Evolutionary conservation across 257 asterid species (phyloP).

Genomic region (Solanum tarijense): DNA sequence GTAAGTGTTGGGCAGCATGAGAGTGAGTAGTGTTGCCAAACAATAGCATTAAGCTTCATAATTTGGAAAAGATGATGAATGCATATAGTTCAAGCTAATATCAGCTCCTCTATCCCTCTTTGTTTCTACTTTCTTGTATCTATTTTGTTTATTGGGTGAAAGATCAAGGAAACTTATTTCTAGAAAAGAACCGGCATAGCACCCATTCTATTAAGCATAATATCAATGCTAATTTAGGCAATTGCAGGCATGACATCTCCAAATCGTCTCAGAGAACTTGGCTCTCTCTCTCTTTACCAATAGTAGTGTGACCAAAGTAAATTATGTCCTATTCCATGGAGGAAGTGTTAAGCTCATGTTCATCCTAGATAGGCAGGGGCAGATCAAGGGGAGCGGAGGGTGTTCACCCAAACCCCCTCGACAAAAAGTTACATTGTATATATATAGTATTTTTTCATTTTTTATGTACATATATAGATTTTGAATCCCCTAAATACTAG

Average conservation of each 20-base stretch:
- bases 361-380: background rate
- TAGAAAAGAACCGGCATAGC: background rate
- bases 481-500: background rate
- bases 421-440: background rate
- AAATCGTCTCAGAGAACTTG: background rate
- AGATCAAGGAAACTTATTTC: background rate
- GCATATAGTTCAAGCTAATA: background rate
- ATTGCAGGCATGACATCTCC: background rate
- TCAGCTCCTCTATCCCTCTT: background rate
- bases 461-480: background rate
- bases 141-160: background rate
- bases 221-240: background rate
- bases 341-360: background rate
- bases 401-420: background rate
- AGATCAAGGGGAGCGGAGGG: background rate
- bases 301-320: background rate
- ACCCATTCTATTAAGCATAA: background rate
- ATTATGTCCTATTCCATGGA: background rate
- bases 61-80: background rate
- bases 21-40: background rate
- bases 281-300: background rate
- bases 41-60: background rate
- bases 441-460: background rate
- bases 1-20: background rate
- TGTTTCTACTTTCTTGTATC: background rate